Conservation (phyloP, 257 asterid species). For the Capsicum baccatum region DNA sequence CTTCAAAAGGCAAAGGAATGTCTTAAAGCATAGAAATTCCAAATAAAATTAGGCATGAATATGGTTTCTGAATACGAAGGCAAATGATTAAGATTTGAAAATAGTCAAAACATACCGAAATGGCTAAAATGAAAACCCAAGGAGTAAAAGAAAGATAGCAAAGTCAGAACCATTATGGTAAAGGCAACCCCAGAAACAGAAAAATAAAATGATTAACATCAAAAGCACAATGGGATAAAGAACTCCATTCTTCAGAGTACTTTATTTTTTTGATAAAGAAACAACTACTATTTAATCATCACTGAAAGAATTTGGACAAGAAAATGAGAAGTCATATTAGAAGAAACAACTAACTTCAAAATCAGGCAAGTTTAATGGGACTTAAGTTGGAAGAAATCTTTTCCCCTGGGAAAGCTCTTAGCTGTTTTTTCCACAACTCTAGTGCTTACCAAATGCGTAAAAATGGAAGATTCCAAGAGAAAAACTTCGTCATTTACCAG, state of each 20-base stretch:
- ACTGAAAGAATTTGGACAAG: not conserved
- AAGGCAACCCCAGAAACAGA: conserved; percentile 9
- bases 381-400: not conserved
- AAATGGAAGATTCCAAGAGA: not conserved
- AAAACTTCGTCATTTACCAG: not conserved
- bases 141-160: not conserved
- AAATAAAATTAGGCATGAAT: not conserved
- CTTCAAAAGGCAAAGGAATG: conserved; percentile 10
- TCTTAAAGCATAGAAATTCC: conserved; percentile 7
- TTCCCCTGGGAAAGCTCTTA: not conserved
- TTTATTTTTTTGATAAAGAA: too few relatives aligned
- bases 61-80: not conserved
- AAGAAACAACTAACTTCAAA: conserved; percentile 21
- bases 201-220: not conserved
- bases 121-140: not conserved
- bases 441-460: not conserved
- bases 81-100: not conserved
- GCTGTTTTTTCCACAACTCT: not conserved
- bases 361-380: not conserved
- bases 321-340: conserved; percentile 13
- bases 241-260: not conserved
- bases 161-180: conserved; percentile 12
- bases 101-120: not conserved
- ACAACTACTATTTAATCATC: not conserved
- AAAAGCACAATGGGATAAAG: not conserved